Base-by-base conservation (phyloP, 257 asterid genomes). In the Salvia hispanica region DNA sequence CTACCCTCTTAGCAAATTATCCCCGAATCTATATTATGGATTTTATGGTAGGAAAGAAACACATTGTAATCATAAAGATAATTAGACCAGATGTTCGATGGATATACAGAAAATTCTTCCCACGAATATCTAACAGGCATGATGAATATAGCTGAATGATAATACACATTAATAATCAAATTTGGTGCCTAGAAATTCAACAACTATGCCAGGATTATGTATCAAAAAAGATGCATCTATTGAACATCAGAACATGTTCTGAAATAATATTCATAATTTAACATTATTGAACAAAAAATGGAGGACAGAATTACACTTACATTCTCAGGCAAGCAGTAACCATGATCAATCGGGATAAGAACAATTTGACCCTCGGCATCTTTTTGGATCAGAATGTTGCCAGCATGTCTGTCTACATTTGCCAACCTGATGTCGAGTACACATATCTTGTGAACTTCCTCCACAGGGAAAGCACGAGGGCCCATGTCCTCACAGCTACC, bases 401-500 rank as follows among this genome's bases (percentile, higher is more conserved):
- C 96, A 15, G 83, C 87, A 47, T 89, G 95, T 75, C 95, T 77
- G 54, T 89, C 96, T 43, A 86, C 81, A 66, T 89, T 89, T 9
- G 95, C 96, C 81, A 89, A 76, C 78, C 96, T 72, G 54, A 89
- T 89, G 68, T 89, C 96, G 52, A 86, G 72, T 2, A 89, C 83
- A 42, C 90, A 81, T 56, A 89, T 84, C 81, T 84, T 89, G 76
- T 89, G 96, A 58, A 89, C 95, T 70, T 84, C 95, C 72, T 80
- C 78, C 42, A 83, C 79, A 6, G 95, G 92, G 79, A 84, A 89
- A 67, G 67, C 74, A 55, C 79, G 64, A 52, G 96, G 88, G 64
- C 95, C 96, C 72, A 86, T 76, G 66, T 89, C 95, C 85, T 89
- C 96, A 16, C 92, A 89, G 73, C 96, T 89, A 68, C 95, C 96